Evolutionary conservation across 345 rosid genomes (phyloP), one percentile per base, ranked within the genome.

Genomic region (Punica granatum): DNA sequence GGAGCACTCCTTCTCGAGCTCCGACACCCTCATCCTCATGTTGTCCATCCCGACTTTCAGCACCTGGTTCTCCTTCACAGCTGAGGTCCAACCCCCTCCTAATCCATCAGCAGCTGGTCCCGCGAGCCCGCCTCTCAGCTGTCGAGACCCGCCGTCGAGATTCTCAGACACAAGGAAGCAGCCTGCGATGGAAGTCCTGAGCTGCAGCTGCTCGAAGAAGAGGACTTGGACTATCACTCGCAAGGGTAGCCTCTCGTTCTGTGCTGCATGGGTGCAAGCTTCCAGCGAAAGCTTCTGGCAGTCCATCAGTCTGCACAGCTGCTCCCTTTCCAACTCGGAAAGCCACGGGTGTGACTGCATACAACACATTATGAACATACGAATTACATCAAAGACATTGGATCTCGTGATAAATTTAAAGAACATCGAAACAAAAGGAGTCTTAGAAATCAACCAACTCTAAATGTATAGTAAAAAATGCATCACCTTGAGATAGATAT

Each of bases 201-300:
- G 97, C 83, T 92, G 98, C 64, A 90, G 98, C 86, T 92, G 98
- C 88, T 90, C 97, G 28, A 92, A 92, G 90, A 92, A 92, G 69
- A 92, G 88, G 72, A 92, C 97, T 82, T 88, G 98, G 48, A 92
- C 94, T 16, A 92, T 81, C 68, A 92, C 75, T 76, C 98, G 84
- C 32, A 92, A 74, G 1, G 98, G 98, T 33, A 92, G 76, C 71
- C 98, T 85, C 80, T 92, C 97, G 15, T 92, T 92, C 82, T 92
- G 98, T 0, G 97, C 97, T 0, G 98, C 98, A 41, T 92, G 98
- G 53, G 98, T 88, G 78, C 98, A 92, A 21, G 98, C 98, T 78
- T 92, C 98, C 74, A 92, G 60, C 31, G 98, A 92, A 66, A 92
- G 92, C 77, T 92, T 92, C 79, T 92, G 98, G 74, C 98, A 90